These are phyloP conservation scores for Candida broadrunensis DNA, from an alignment of 805 yeast genomes.

Conservation along the genomic window DNA sequence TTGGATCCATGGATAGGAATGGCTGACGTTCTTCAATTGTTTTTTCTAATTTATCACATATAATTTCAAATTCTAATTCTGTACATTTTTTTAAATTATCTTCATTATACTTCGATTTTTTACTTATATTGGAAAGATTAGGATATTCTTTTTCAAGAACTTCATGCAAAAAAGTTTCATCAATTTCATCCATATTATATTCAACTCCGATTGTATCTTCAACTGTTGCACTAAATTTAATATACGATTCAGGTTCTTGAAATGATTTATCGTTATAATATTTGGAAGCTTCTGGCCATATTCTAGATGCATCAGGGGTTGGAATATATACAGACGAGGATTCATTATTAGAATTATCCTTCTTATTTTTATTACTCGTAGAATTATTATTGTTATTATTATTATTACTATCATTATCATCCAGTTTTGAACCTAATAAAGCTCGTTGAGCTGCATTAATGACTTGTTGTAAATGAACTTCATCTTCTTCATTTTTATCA, in stretches of 20 bases:
- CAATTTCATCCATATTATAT: constrained; percentile 88
- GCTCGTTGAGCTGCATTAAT: constrained; percentile 75
- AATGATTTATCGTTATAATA: constrained; percentile 65
- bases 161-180: constrained; percentile 60
- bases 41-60: constrained; percentile 71
- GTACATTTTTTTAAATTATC: constrained; percentile 40
- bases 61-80: constrained; percentile 83
- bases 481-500: constrained; percentile 96
- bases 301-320: constrained; percentile 88
- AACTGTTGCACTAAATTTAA: constrained; percentile 90
- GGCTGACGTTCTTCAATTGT: constrained; percentile 83
- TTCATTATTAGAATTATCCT: constrained; percentile 6
- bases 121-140: constrained; percentile 10
- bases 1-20: constrained; percentile 79
- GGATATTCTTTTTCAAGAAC: constrained; percentile 36
- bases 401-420: constrained; percentile 27
- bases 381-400: constrained; percentile 6
- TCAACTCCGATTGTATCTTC: constrained; percentile 88
- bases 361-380: neutral
- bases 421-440: constrained; percentile 40
- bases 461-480: constrained; percentile 90
- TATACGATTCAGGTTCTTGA: constrained; percentile 71
- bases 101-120: constrained; percentile 8
- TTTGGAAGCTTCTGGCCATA: constrained; percentile 74
- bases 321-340: constrained; percentile 72